A percentile compares a stretch with the other conserved stretches of the same genome.
phyloP scores from a whole-genome alignment of 257 asterid species.

The Primulina eburnea region DNA sequence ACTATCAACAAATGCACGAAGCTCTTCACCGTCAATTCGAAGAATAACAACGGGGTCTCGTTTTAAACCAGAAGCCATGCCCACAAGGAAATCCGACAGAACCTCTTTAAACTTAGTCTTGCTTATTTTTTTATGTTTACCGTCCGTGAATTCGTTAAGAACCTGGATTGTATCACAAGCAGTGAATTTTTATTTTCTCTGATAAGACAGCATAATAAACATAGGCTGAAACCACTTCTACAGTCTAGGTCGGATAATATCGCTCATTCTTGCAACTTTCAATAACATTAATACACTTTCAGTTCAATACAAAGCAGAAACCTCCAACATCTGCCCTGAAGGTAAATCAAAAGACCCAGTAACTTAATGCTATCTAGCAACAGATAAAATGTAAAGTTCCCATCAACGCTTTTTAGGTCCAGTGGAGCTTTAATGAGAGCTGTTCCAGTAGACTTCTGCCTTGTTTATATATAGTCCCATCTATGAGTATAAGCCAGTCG shows the following conservation, averaged over 20 bases:
- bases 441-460: background rate
- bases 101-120: constrained; percentile 75
- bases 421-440: background rate
- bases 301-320: constrained; percentile 11
- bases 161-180: constrained; percentile 46
- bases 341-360: background rate
- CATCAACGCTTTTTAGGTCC: background rate
- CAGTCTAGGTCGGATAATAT: background rate
- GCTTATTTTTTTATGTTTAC: constrained; percentile 62
- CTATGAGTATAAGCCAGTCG: background rate
- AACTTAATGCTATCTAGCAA: background rate
- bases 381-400: background rate
- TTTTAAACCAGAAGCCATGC: constrained; percentile 96
- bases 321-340: background rate
- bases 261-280: background rate
- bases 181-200: background rate
- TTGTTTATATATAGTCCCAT: background rate
- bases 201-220: background rate
- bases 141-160: constrained; percentile 81
- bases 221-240: background rate
- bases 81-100: constrained; percentile 73
- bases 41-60: constrained; percentile 90
- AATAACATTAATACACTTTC: background rate
- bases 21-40: constrained; percentile 89
- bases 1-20: constrained; percentile 54